These are phyloP conservation scores for Scedosporium apiospermum DNA, from an alignment of 2,329 filamentous ascomycete species.

Conservation along the genomic window DNA sequence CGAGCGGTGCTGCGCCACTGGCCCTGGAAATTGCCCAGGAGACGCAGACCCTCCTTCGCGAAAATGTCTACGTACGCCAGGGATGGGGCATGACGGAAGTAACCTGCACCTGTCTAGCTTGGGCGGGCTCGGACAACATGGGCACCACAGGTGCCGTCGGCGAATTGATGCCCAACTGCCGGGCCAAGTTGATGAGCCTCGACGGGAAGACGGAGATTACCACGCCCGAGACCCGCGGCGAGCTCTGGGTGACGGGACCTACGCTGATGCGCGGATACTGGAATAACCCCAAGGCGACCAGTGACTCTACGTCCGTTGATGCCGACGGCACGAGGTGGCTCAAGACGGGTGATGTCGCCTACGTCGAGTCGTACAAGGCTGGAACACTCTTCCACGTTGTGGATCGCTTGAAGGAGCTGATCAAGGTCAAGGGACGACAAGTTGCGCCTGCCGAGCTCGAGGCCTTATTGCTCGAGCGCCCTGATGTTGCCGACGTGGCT, in stretches of 20 bases:
- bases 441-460: slow-evolving; percentile 46
- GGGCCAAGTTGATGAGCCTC: slow-evolving; percentile 54
- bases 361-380: slow-evolving; percentile 44
- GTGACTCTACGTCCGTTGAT: slow-evolving; percentile 40
- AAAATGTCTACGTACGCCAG: slow-evolving; percentile 38
- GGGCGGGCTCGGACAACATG: slow-evolving; percentile 29
- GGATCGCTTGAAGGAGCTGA: slow-evolving; percentile 60
- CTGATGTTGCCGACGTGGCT: slow-evolving; percentile 49
- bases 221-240: slow-evolving; percentile 46
- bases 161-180: slow-evolving; percentile 58
- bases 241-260: slow-evolving; percentile 64
- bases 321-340: slow-evolving; percentile 52
- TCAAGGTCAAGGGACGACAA: slow-evolving; percentile 52
- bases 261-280: slow-evolving; percentile 72
- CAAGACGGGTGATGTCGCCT: slow-evolving; percentile 66
- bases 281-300: slow-evolving; percentile 58
- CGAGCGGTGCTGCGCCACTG: slow-evolving; percentile 62
- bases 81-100: slow-evolving; percentile 86
- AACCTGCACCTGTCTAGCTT: slow-evolving; percentile 61
- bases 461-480: slow-evolving; percentile 25
- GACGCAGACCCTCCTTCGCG: slow-evolving; percentile 45
- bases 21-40: slow-evolving; percentile 45
- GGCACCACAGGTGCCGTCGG: slow-evolving; percentile 46
- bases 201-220: slow-evolving; percentile 43
- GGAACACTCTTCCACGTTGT: slow-evolving; percentile 52